Evolutionary conservation across 2,329 filamentous ascomycete genomes (phyloP), one percentile per base, ranked within the genome.

Genomic region (Annulohypoxylon truncatum): DNA sequence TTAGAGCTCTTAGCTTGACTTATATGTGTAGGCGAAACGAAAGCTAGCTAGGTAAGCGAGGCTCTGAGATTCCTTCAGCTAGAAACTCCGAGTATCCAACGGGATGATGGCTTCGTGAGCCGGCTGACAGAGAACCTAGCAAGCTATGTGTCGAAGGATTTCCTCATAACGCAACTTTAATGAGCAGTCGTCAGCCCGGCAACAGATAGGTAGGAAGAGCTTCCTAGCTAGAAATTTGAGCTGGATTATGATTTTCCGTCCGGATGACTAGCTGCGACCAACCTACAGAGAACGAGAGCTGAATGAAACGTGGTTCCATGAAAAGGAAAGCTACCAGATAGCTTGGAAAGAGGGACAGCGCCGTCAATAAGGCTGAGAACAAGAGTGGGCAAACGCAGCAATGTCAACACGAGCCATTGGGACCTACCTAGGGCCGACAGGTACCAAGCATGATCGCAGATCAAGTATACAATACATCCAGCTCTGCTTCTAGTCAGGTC

Each of bases 351-450:
- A 64, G 63, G 71, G 59, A 67, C 47, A 64, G 60, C 44, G 48
- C 51, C 57, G 59, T 48, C 48, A 60, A 70, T 71, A 72, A 72
- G 70, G 70, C 68, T 68, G 68, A 71, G 40, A 38, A 40, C 31
- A 33, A 65, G 44, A 59, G 60, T 56, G 52, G 55, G 52, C 35
- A 60, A 61, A 44, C 31, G 51, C 53, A 66, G 47, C 51, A 64
- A 62, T 56, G 60, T 66, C 61, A 69, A 70, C 63, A 72, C 61
- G 58, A 67, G 61, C 66, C 52, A 60, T 63, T 56, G 52, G 55
- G 55, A 65, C 61, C 64, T 55, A 54, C 59, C 60, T 53, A 50
- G 55, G 52, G 63, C 61, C 64, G 57, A 50, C 59, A 69, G 61
- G 67, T 62, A 70, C 69, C 66, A 61, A 67, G 60, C 59, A 64